Base-by-base conservation (phyloP, 1,284 basidiomycete genomes). In the Ganoderma boninense region DNA sequence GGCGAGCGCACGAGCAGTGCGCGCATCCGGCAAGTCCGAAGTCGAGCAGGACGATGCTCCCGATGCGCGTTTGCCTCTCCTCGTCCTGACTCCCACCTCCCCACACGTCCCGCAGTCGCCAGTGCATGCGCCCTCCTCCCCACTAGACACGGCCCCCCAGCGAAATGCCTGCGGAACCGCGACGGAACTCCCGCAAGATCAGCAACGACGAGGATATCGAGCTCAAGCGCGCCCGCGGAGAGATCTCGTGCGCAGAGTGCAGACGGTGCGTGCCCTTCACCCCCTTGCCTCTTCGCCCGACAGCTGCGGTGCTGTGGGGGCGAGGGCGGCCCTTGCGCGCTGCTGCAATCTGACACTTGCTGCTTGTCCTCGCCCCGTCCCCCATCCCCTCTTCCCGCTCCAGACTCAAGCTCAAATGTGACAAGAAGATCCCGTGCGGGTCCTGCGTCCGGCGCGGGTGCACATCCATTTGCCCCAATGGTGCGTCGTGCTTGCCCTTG, bases 391-490 rank as follows among this genome's bases (percentile, higher is more conserved):
- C 13, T 35, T 35, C 59, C 16, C 38, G 26, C 49, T n/a, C 14
- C 73, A 91, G 90, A n/a, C 82, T 93, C 62, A 93, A 93, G 78
- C 80, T 93, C 63, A 93, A 92, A 80, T 93, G 92, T 78, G 91
- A 93, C 81, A 93, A 92, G 80, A 90, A 87, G 16, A 86, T 92
- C 2, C 92, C 92, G 3, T 93, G 92, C 74, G 88, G 90, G 23
- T 93, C 91, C 77, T 92, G 92, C 77, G 91, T 89, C 76, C 87
- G 91, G 54, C 84, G 92, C 73, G 92, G 92, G 29, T 93, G 92
- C 77, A 87, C 90, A 3, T 87, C 89, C 14, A 92, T 93, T 70
- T 94, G 92, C 80, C 92, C 92, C 1, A 92, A 93, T 75, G 92
- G 91, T 79, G 63, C 60, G 79, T 67, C 66, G 52, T 0, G 16